These are phyloP conservation scores for Camelina laxa DNA, from an alignment of 345 rosid genomes.

Conservation along the genomic window DNA sequence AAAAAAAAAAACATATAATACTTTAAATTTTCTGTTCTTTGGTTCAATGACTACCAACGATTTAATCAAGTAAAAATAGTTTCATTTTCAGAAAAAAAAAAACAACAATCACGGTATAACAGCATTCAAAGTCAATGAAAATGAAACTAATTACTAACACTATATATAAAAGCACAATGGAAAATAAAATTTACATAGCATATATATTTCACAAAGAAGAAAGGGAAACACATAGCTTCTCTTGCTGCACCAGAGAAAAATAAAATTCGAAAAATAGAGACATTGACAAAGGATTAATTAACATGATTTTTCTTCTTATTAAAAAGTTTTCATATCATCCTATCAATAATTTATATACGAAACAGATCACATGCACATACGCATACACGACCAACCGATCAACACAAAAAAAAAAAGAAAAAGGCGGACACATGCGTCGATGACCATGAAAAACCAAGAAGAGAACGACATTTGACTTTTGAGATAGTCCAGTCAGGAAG, in stretches of 20 bases:
- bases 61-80: neutral
- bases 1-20: too few species aligned
- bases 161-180: neutral
- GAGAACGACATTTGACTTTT: conserved; percentile 5
- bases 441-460: conserved; percentile 1
- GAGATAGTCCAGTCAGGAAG: neutral
- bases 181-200: neutral
- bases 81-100: neutral
- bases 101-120: neutral
- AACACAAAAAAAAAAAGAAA: neutral
- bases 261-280: neutral
- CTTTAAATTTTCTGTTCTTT: neutral
- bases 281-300: neutral
- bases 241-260: neutral
- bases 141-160: conserved; percentile 5
- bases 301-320: neutral
- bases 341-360: neutral
- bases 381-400: neutral
- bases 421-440: conserved; percentile 17
- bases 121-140: conserved; percentile 9
- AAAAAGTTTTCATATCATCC: neutral
- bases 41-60: neutral
- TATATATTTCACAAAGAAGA: neutral
- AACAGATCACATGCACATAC: neutral
- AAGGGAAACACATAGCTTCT: neutral